phyloP scores from a whole-genome alignment of 1,284 basidiomycete species.

The Phellopilus nigrolimitatus region DNA sequence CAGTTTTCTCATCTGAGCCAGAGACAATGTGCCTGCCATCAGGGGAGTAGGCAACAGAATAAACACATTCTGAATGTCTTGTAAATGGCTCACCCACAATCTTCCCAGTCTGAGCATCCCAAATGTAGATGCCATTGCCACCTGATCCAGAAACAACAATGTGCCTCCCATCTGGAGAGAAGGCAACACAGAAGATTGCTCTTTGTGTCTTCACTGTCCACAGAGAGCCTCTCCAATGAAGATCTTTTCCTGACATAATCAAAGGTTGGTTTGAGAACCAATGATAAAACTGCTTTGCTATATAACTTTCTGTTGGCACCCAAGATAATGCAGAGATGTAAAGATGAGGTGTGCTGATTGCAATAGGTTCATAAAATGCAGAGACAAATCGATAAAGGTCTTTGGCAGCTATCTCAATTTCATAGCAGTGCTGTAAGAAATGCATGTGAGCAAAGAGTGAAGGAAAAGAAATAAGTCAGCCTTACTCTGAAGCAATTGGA shows the following conservation, averaged over 20 bases:
- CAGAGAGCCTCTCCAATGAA: background rate
- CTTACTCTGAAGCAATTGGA: background rate
- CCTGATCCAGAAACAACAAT: slow-evolving; percentile 22
- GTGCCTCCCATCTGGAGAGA: slow-evolving; percentile 23
- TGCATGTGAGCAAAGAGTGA: background rate
- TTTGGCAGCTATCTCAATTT: background rate
- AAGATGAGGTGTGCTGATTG: slow-evolving; percentile 24
- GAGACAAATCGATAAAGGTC: slow-evolving; percentile 22
- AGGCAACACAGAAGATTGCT: background rate
- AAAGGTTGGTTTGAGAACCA: background rate
- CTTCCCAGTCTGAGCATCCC: slow-evolving; percentile 21
- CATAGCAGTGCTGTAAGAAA: too few relatives aligned
- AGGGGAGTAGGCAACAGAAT: slow-evolving; percentile 9
- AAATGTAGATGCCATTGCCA: slow-evolving; percentile 20
- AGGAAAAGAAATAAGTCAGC: background rate
- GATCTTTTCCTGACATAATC: background rate
- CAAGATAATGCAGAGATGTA: slow-evolving; percentile 26
- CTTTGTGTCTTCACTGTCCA: slow-evolving; percentile 1
- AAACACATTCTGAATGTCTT: slow-evolving; percentile 11
- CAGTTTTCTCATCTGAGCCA: slow-evolving; percentile 15
- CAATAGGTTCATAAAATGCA: slow-evolving; percentile 19
- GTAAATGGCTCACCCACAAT: background rate
- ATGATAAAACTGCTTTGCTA: background rate
- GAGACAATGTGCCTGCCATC: slow-evolving; percentile 21
- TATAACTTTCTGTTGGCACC: slow-evolving; percentile 18